Percentiles rank a stretch among this genome's conserved stretches.
phyloP scores from a whole-genome alignment of 768 basidiomycete species.

The Cantharellus anzutake region DNA sequence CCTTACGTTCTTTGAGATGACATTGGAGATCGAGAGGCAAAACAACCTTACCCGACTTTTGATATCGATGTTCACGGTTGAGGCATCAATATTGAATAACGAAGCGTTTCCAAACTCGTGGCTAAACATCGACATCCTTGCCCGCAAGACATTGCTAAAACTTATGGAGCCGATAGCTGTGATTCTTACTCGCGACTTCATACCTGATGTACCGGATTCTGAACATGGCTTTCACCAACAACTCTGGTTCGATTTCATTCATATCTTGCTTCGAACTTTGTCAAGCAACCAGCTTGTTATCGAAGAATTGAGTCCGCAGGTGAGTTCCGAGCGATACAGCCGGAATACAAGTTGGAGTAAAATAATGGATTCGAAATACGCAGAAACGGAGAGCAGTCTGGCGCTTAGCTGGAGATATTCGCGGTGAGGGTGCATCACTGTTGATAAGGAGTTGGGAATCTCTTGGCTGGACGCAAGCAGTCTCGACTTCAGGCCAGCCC shows the following conservation, averaged over 20 bases:
- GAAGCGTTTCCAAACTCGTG: constrained; percentile 80
- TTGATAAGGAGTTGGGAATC: constrained; percentile 70
- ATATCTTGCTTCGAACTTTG: constrained; percentile 65
- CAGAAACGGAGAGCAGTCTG: constrained; percentile 91
- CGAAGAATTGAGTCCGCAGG: constrained; percentile 90
- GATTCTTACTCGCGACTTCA: constrained; percentile 62
- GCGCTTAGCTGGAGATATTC: constrained; percentile 89
- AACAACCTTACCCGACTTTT: constrained; percentile 57
- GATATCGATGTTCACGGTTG: constrained; percentile 63
- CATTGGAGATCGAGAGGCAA: constrained; percentile 74
- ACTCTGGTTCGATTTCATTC: constrained; percentile 68
- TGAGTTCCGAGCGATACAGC: constrained; percentile 15
- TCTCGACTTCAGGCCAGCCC: constrained; percentile 28
- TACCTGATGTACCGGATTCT: constrained; percentile 51
- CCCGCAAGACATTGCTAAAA: constrained; percentile 75
- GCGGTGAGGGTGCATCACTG: constrained; percentile 76
- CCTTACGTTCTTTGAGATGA: constrained; percentile 61
- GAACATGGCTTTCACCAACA: constrained; percentile 50
- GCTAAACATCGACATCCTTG: constrained; percentile 79
- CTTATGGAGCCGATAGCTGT: constrained; percentile 67
- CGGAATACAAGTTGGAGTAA: constrained; percentile 2
- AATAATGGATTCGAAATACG: background rate
- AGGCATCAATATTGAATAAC: constrained; percentile 61
- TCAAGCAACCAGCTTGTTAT: constrained; percentile 85
- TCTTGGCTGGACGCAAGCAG: constrained; percentile 54